phyloP scores from a whole-genome alignment of 805 yeast genomes.

The Starmerella bombicola region DNA sequence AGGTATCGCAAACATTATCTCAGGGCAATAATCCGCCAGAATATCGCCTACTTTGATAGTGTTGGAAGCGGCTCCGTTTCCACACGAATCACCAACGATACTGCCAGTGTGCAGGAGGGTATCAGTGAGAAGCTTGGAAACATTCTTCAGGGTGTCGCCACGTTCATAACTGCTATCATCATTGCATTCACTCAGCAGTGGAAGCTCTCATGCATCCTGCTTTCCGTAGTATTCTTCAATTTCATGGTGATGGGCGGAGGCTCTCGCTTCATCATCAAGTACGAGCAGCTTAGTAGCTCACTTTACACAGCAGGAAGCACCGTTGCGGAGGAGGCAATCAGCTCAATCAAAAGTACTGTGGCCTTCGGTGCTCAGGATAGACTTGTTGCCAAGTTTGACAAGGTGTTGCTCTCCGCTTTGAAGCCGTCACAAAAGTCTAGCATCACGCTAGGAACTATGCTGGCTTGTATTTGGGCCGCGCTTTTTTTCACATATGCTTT shows the following conservation, averaged over 20 bases:
- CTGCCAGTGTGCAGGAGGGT: slow-evolving; percentile 33
- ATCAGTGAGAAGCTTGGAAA: slow-evolving; percentile 34
- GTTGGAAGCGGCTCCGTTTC: slow-evolving; percentile 36
- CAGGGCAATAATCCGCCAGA: slow-evolving; percentile 31
- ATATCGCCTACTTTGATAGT: slow-evolving; percentile 33
- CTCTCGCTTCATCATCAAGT: slow-evolving; percentile 26
- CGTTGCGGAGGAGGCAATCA: slow-evolving; percentile 34
- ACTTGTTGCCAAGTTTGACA: slow-evolving; percentile 27
- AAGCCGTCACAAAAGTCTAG: slow-evolving; percentile 24
- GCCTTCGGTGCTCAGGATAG: slow-evolving; percentile 34
- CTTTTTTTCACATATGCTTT: slow-evolving; percentile 32
- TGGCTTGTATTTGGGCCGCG: slow-evolving; percentile 30
- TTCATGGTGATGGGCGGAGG: slow-evolving; percentile 25
- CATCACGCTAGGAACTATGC: slow-evolving; percentile 27
- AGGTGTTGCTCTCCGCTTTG: slow-evolving; percentile 23
- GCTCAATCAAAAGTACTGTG: slow-evolving; percentile 33
- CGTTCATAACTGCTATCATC: slow-evolving; percentile 31
- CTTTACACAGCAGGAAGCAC: slow-evolving; percentile 28
- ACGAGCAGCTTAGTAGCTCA: slow-evolving; percentile 19
- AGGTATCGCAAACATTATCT: slow-evolving; percentile 31
- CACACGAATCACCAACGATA: slow-evolving; percentile 33
- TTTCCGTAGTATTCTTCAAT: slow-evolving; percentile 28
- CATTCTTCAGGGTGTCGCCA: slow-evolving; percentile 30
- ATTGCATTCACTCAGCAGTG: slow-evolving; percentile 30
- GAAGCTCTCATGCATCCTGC: slow-evolving; percentile 29